These are phyloP conservation scores for Naematelia encephala DNA, from an alignment of 768 basidiomycete species.

Conservation along the genomic window DNA sequence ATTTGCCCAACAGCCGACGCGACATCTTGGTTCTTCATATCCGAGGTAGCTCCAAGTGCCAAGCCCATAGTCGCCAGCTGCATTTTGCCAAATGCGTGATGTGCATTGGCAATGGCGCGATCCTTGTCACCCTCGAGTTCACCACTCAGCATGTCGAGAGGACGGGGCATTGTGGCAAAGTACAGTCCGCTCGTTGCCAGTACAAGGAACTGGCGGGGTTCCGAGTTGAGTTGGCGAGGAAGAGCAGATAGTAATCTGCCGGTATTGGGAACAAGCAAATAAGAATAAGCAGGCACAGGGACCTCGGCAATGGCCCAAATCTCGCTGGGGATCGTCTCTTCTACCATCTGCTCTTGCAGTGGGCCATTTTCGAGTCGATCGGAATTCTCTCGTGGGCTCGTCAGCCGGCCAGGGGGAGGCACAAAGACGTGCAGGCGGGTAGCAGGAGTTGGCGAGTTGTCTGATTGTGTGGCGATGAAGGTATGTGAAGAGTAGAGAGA, in stretches of 20 bases:
- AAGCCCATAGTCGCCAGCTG: conserved; percentile 39
- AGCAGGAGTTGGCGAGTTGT: conserved; percentile 16
- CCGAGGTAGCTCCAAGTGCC: conserved; percentile 19
- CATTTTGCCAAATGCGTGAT: conserved; percentile 58
- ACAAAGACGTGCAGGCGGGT: conserved; percentile 27
- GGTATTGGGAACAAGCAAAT: conserved; percentile 18
- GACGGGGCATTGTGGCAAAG: conserved; percentile 72
- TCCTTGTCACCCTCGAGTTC: conserved; percentile 78
- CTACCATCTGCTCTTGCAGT: conserved; percentile 25
- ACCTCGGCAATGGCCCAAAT: conserved; percentile 39
- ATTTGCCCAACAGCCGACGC: conserved; percentile 27
- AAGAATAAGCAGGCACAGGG: neutral
- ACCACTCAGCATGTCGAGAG: conserved; percentile 77
- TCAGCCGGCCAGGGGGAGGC: conserved; percentile 31
- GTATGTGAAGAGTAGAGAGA: conserved; percentile 39
- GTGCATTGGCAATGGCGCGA: conserved; percentile 77
- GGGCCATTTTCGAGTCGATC: conserved; percentile 22
- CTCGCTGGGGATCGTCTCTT: conserved; percentile 30
- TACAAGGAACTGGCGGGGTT: conserved; percentile 57
- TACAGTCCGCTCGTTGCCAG: conserved; percentile 83
- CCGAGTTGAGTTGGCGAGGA: conserved; percentile 24
- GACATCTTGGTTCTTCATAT: conserved; percentile 25
- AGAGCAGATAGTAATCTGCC: conserved; percentile 28
- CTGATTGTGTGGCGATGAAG: conserved; percentile 30
- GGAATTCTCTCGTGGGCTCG: conserved; percentile 31